Evolutionary conservation across 192 early-diverging fungal species (phyloP), one percentile per base, ranked within the genome.

Genomic region (Backusella circina): DNA sequence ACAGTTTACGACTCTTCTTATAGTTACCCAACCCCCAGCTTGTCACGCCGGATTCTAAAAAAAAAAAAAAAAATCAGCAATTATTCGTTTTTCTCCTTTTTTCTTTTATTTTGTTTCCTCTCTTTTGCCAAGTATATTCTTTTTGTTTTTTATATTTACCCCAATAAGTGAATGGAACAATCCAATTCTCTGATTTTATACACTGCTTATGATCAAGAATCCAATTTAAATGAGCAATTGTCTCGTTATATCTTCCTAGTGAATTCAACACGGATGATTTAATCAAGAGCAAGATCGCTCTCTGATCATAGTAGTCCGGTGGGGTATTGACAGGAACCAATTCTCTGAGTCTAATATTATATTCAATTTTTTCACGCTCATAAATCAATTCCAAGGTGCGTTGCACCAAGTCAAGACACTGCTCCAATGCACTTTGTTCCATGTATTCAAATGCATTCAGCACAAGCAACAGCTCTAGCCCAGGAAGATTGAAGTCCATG

Each of bases 91-190:
- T 26, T 16, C n/a, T 23, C 23, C 1, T 1, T 31, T 9, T 23
- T 32, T 3, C 67, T 23, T 12, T 12, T 39, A 0, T 21, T 16
- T 54, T 5, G 0, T 23, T 54, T 10, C 2, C 15, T 28, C 13
- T 33, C 7, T 33, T 26, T 5, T 18, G 15, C 44, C 23, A 68
- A 38, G 35, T 9, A 26, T 28, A 26, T 28, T 44, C 5, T 4
- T 38, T 15, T 51, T 57, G 4, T 8, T 3, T 35, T 39, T 13
- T 7, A 47, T 13, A 1, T 37, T 76, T 76, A 75, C 75, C 75
- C 85, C 87, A 88, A 54, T 84, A 87, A 5, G 86, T 80, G 71
- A 88, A 88, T 32, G 87, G 87, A 21, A 83, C 67, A 32, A 87
- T 81, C 86, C 86, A 88, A 13, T 78, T 83, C 35, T 88, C 86